Conservation (phyloP, 129 eudicot genomes). For the Flaveria robusta region DNA sequence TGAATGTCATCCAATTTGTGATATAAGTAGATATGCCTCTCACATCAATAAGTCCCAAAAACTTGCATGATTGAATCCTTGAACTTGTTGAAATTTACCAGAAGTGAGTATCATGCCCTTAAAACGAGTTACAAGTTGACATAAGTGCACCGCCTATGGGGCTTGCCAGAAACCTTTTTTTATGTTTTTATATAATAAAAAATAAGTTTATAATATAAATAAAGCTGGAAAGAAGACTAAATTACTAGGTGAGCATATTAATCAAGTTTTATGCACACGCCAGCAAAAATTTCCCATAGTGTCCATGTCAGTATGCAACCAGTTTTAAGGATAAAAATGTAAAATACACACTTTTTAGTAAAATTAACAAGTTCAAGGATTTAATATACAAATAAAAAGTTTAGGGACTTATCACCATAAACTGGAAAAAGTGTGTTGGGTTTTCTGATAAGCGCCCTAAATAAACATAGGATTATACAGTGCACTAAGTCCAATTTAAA, state of each 20-base stretch:
- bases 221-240: not conserved
- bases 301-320: not conserved
- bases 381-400: not conserved
- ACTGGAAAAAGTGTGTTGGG: not conserved
- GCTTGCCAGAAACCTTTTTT: not conserved
- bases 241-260: not conserved
- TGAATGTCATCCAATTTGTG: not conserved
- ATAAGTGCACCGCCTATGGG: not conserved
- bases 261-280: not conserved
- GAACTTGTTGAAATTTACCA: constrained; percentile 11
- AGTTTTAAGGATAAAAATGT: not conserved
- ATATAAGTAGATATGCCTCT: not conserved
- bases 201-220: not conserved
- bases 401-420: not conserved
- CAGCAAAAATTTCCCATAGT: not conserved
- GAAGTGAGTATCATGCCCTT: not conserved
- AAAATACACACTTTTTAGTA: not conserved
- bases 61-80: not conserved
- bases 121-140: not conserved
- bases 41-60: not conserved
- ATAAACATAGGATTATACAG: not conserved
- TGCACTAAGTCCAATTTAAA: not conserved
- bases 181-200: not conserved
- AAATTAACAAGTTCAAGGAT: not conserved
- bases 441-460: not conserved